Percentiles rank a stretch among this genome's conserved stretches.
Conservation (phyloP, 2,329 filamentous ascomycete genomes). For the Blastomyces gilchristii region DNA sequence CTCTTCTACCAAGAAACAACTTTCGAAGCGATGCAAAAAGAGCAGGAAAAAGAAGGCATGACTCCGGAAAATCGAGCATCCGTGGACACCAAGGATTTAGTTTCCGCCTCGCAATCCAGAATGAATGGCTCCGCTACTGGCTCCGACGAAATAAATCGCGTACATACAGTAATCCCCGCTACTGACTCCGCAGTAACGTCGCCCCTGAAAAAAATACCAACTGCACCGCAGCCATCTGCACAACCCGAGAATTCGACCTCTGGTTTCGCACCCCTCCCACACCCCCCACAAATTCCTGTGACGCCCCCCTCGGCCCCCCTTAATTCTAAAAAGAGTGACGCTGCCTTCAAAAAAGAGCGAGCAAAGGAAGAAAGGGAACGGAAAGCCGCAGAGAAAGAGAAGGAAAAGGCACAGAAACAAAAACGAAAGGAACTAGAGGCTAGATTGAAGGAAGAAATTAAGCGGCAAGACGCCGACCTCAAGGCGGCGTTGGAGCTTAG, state of each 20-base stretch:
- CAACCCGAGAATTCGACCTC: constrained; percentile 24
- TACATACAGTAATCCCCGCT: constrained; percentile 31
- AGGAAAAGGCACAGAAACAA: constrained; percentile 40
- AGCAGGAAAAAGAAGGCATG: constrained; percentile 71
- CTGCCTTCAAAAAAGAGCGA: constrained; percentile 58
- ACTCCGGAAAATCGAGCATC: constrained; percentile 22
- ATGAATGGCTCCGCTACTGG: constrained; percentile 26
- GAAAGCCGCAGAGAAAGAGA: constrained; percentile 38
- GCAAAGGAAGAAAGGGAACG: constrained; percentile 49
- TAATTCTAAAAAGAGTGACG: constrained; percentile 44
- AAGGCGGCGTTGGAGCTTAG: constrained; percentile 56
- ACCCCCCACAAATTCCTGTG: constrained; percentile 18
- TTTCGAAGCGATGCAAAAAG: constrained; percentile 56
- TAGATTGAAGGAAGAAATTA: constrained; percentile 47
- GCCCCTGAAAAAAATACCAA: constrained; percentile 31
- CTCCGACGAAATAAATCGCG: constrained; percentile 28
- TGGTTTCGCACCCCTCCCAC: constrained; percentile 8
- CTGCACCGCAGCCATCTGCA: constrained; percentile 40
- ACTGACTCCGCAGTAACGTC: constrained; percentile 27
- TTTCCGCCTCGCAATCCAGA: constrained; percentile 15
- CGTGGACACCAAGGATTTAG: constrained; percentile 38
- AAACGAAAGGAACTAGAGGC: constrained; percentile 47
- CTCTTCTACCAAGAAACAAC: constrained; percentile 94
- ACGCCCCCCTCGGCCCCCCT: constrained; percentile 26
- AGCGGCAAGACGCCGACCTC: constrained; percentile 53